These are phyloP conservation scores for Nectriaceae sp. DNA, from an alignment of 2,329 filamentous ascomycete species.

Conservation along the genomic window DNA sequence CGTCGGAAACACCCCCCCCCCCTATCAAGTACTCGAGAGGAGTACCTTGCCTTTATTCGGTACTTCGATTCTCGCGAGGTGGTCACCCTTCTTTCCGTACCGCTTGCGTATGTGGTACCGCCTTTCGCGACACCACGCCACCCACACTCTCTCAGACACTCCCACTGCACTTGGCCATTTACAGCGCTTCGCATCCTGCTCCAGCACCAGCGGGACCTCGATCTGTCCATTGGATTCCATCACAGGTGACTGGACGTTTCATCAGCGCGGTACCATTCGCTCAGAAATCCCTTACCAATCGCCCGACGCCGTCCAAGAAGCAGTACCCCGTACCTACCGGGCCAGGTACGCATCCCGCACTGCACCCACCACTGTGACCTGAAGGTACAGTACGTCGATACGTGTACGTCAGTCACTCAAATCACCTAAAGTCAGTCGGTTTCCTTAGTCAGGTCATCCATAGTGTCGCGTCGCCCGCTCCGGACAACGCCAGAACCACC, in stretches of 20 bases:
- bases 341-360: too few relatives aligned
- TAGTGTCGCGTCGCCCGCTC: slow-evolving; percentile 21
- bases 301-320: background rate
- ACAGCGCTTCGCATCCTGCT: background rate
- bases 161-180: background rate
- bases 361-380: too few relatives aligned
- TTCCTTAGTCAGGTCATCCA: slow-evolving; percentile 27
- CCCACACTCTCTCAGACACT: background rate
- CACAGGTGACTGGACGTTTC: background rate
- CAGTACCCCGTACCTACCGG: background rate
- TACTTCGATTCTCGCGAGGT: too few relatives aligned
- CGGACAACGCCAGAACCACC: background rate
- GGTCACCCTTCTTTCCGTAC: background rate
- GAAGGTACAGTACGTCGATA: too few relatives aligned
- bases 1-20: too few relatives aligned
- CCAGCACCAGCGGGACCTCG: background rate
- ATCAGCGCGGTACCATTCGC: background rate
- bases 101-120: background rate
- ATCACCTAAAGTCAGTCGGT: too few relatives aligned
- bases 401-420: background rate
- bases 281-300: slow-evolving; percentile 1
- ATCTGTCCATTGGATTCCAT: background rate
- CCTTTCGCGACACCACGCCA: background rate
- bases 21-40: too few relatives aligned
- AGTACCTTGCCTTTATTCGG: too few relatives aligned